A percentile compares a stretch with the other conserved stretches of the same genome.
These are phyloP conservation scores for Trametopsis cervina DNA, from an alignment of 768 basidiomycete species.

Conservation along the genomic window DNA sequence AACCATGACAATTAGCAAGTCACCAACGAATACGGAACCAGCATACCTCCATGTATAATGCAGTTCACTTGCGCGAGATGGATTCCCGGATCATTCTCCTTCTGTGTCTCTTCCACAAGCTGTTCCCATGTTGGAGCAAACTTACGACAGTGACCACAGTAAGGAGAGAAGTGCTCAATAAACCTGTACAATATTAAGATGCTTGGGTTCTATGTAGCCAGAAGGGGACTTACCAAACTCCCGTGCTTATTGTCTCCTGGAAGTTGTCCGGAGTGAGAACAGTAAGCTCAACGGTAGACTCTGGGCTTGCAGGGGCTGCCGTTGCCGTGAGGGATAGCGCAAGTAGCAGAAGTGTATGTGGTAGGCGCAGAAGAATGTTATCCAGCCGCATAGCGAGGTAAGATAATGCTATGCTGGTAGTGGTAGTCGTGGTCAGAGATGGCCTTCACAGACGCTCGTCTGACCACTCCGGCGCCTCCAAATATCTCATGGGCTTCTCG, in stretches of 20 bases:
- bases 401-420: background rate
- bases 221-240: constrained; percentile 50
- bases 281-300: constrained; percentile 17
- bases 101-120: constrained; percentile 47
- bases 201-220: background rate
- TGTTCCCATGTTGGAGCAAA: constrained; percentile 83
- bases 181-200: constrained; percentile 37
- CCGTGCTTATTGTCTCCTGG: constrained; percentile 39
- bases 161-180: constrained; percentile 84
- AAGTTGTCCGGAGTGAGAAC: constrained; percentile 58
- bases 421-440: background rate
- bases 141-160: constrained; percentile 69
- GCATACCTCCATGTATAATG: constrained; percentile 66
- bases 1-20: background rate
- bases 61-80: constrained; percentile 81
- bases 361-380: constrained; percentile 9
- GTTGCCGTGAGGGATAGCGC: constrained; percentile 18
- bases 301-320: constrained; percentile 20
- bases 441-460: too few species aligned
- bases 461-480: too few species aligned
- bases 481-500: too few species aligned
- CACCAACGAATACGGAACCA: background rate
- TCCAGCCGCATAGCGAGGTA: constrained; percentile 7
- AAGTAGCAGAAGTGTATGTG: constrained; percentile 19
- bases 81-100: constrained; percentile 40